Evolutionary conservation across 176 grass and related monocot genomes (phyloP).

Genomic region (Oryza glumipatula): DNA sequence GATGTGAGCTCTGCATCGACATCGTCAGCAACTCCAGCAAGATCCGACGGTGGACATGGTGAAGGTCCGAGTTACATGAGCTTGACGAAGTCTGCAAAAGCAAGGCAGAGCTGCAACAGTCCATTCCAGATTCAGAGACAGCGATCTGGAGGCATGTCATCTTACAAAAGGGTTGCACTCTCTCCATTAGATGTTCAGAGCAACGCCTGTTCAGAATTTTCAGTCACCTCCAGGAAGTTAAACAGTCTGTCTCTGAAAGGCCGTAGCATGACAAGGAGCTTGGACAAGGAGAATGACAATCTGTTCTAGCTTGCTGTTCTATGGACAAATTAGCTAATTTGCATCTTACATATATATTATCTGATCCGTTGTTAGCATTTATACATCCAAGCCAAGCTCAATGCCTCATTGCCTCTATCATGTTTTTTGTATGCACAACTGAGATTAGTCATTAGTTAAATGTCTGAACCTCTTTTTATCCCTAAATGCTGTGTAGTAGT

Average conservation of each 20-base stretch:
- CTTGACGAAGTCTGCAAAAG: conserved; percentile 70
- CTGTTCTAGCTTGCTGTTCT: not conserved
- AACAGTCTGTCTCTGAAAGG: conserved; percentile 48
- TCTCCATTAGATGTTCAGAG: conserved; percentile 60
- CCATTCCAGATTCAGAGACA: conserved; percentile 42
- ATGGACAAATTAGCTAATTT: not conserved
- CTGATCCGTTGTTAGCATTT: not conserved
- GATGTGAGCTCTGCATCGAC: conserved; percentile 48
- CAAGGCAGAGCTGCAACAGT: conserved; percentile 51
- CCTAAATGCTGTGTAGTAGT: not conserved
- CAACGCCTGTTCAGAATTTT: conserved; percentile 44
- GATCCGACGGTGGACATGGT: conserved; percentile 40
- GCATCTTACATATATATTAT: not conserved
- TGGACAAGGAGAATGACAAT: conserved; percentile 67
- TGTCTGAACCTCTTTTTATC: not conserved
- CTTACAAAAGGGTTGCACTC: conserved; percentile 47
- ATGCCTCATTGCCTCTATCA: conserved; percentile 17
- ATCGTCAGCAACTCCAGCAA: conserved; percentile 48
- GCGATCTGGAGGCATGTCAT: conserved; percentile 42
- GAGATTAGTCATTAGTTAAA: not conserved
- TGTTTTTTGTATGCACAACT: not conserved
- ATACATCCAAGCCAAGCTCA: conserved; percentile 17
- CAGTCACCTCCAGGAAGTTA: conserved; percentile 18
- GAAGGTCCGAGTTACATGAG: conserved; percentile 71
- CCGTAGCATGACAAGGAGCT: conserved; percentile 53